Percentiles rank a stretch among this genome's conserved stretches.
Evolutionary conservation across 2,329 filamentous ascomycete species (phyloP).

Genomic region (Pseudogymnoascus sp.): DNA sequence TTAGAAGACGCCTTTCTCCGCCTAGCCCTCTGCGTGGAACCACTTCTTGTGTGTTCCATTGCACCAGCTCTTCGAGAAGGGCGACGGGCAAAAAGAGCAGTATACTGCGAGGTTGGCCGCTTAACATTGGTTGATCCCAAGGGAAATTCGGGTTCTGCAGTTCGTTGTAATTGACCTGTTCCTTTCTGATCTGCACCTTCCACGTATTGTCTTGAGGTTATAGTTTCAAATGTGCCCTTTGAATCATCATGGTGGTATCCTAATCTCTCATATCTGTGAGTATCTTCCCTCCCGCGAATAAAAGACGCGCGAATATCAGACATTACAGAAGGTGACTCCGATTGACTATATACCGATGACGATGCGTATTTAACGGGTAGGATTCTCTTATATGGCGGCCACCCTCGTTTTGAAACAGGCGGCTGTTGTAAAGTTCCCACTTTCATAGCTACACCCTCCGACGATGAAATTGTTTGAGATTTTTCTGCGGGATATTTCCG

Average conservation of each 20-base stretch:
- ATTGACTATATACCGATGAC: background rate
- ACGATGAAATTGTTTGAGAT: background rate
- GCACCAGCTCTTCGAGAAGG: too few species aligned
- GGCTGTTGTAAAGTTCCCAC: background rate
- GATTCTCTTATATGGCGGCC: background rate
- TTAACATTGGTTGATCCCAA: background rate
- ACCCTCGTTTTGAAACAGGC: background rate
- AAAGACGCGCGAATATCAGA: background rate
- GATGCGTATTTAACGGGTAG: background rate
- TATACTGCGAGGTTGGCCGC: background rate
- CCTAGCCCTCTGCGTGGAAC: background rate
- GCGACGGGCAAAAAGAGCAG: background rate
- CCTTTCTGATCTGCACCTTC: background rate
- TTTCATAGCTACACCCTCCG: background rate
- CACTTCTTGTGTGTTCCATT: too few species aligned
- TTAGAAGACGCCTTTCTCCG: background rate
- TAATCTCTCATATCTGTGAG: background rate
- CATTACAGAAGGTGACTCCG: background rate
- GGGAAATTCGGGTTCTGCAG: background rate
- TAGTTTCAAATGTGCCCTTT: background rate
- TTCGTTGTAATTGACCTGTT: background rate
- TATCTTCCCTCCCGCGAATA: background rate
- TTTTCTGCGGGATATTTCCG: background rate
- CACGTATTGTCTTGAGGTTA: background rate
- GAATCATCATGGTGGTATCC: background rate